Base-by-base conservation (phyloP, 768 basidiomycete species). In the Leucogyrophana mollusca region DNA sequence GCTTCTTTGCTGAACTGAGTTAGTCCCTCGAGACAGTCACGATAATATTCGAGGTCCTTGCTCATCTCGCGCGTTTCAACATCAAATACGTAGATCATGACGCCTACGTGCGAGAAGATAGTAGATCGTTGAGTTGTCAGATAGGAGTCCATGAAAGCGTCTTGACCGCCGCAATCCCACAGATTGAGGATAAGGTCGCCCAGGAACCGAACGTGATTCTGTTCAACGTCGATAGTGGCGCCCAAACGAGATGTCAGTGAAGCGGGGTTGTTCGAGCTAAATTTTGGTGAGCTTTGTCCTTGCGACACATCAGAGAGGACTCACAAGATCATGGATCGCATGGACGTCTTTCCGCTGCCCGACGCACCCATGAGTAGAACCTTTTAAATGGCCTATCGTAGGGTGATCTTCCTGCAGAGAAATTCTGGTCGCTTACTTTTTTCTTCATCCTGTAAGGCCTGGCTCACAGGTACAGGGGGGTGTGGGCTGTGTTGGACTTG, bases 121-220 rank as follows among this genome's bases (percentile, higher is more conserved):
- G 88, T 94, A n/a, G 85, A 77, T 50, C 91, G 86, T 62, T 97
- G 93, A 0, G 87, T 81, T 27, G 87, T 85, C 47, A 99, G 86
- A 68, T 97, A 98, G 22, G 89, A 88, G 67, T 97, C 94, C 85
- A 98, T 94, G 74, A 96, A 98, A 11, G 93, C 82, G 63, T 96
- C 93, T 67, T 99, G 96, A 7, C 96, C 96, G 34, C 95, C 96
- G 56, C 96, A 97, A 68, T 99, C 96, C 95, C 95, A 97, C 4
- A 97, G 77, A 62, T 95, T 95, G 65, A 99, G 82, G 51, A 93
- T 88, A 57, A 98, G 84, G 61, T 95, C 92, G 11, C 94, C 94
- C 11, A 99, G 82, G 66, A 99, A 98, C 34, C 94, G 87, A 52
- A 98, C 93, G 62, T 96, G 92, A 56, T 94, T 95, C 64, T 94